Conservation (phyloP, 805 yeast species). For the Wickerhamomyces xylosicus region DNA sequence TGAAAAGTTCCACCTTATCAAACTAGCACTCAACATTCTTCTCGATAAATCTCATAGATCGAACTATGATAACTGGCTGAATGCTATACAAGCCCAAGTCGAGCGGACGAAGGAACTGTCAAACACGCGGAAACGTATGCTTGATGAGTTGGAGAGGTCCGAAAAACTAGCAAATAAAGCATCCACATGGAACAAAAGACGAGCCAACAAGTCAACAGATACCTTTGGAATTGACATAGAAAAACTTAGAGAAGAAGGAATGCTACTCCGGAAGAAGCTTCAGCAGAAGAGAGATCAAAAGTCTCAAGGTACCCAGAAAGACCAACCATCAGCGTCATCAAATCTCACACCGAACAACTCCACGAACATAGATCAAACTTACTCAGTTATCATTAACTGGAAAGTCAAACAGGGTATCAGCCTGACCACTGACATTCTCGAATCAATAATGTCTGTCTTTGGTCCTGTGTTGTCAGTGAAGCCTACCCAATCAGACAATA, state of each 20-base stretch:
- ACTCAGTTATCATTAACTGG: constrained; percentile 15
- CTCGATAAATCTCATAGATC: constrained; percentile 75
- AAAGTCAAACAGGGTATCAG: constrained; percentile 14
- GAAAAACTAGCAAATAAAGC: constrained; percentile 6
- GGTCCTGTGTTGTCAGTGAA: constrained; percentile 10
- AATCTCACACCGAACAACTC: no score
- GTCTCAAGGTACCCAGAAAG: neutral
- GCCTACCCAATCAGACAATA: constrained; percentile 8
- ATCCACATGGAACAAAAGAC: constrained; percentile 9
- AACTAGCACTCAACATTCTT: constrained; percentile 75
- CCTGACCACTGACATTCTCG: constrained; percentile 11
- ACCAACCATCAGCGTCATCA: neutral
- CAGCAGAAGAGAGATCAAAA: constrained; percentile 9
- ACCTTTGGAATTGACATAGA: constrained; percentile 11
- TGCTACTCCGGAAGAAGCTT: constrained; percentile 9
- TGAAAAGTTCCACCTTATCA: constrained; percentile 80
- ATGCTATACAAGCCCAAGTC: constrained; percentile 3
- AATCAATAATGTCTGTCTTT: constrained; percentile 16
- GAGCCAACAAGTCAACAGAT: constrained; percentile 3
- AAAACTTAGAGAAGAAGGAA: constrained; percentile 16
- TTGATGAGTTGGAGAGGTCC: constrained; percentile 15
- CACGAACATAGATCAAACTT: neutral
- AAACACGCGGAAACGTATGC: constrained; percentile 11
- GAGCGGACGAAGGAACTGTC: constrained; percentile 8
- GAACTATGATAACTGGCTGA: constrained; percentile 47